Conservation (phyloP, 2,329 filamentous ascomycete species). For the Beauveria sp. region DNA sequence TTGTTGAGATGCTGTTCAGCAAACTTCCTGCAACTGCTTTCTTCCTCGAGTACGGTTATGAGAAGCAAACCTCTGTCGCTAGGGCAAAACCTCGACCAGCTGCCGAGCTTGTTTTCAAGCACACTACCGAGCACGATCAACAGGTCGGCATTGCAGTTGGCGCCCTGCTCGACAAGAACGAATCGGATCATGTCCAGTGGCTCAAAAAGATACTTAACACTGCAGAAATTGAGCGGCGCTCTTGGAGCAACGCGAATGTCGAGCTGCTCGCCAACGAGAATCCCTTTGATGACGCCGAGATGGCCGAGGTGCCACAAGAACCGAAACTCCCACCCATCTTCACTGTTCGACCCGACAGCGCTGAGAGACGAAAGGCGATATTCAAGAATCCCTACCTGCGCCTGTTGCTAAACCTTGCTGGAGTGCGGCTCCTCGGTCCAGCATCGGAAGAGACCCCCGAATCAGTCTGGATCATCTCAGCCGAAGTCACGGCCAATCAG, state of each 20-base stretch:
- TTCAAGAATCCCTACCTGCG: constrained; percentile 87
- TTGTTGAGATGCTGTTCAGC: constrained; percentile 90
- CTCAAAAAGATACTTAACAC: constrained; percentile 62
- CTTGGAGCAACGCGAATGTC: constrained; percentile 67
- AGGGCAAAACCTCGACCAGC: constrained; percentile 58
- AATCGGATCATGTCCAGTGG: constrained; percentile 73
- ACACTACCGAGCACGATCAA: constrained; percentile 57
- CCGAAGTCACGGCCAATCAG: constrained; percentile 52
- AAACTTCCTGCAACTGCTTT: constrained; percentile 78
- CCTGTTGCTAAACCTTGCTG: constrained; percentile 70
- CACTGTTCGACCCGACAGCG: constrained; percentile 53
- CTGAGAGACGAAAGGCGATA: constrained; percentile 62
- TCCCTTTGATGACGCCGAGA: constrained; percentile 25
- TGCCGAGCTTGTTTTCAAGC: constrained; percentile 76
- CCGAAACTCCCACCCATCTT: constrained; percentile 25
- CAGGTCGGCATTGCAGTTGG: constrained; percentile 76
- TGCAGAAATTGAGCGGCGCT: constrained; percentile 64
- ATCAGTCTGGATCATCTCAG: constrained; percentile 70
- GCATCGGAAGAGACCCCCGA: constrained; percentile 62
- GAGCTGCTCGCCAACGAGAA: constrained; percentile 40
- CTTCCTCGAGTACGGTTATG: constrained; percentile 85
- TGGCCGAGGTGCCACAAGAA: constrained; percentile 19
- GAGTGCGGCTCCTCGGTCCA: constrained; percentile 53
- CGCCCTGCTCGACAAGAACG: constrained; percentile 70
- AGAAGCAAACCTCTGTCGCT: constrained; percentile 66